phyloP scores from a whole-genome alignment of 2,329 filamentous ascomycete species.

The Penicillium sp. region DNA sequence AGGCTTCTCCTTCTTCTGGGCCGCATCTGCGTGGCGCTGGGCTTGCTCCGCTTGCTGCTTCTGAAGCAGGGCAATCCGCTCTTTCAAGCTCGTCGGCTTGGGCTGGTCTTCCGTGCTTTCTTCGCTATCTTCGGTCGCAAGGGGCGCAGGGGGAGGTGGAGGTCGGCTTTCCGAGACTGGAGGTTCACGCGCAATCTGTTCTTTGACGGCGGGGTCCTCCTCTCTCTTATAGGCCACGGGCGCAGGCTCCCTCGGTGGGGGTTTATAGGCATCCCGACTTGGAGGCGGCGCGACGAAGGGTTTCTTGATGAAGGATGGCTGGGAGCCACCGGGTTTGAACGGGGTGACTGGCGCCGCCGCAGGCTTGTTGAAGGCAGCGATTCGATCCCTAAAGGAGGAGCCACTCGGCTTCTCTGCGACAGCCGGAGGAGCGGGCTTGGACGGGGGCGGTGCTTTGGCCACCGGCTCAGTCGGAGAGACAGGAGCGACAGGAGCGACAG shows the following conservation, averaged over 20 bases:
- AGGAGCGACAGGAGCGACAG: constrained; percentile 29
- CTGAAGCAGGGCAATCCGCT: constrained; percentile 90
- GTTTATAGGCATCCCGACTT: constrained; percentile 86
- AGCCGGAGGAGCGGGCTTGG: constrained; percentile 65
- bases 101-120: constrained; percentile 73
- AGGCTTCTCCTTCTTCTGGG: constrained; percentile 82
- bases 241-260: constrained; percentile 70
- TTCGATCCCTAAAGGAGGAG: constrained; percentile 89
- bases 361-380: constrained; percentile 94
- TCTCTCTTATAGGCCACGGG: constrained; percentile 82
- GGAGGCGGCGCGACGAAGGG: constrained; percentile 95
- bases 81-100: constrained; percentile 90
- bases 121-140: constrained; percentile 49
- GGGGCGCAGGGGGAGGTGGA: constrained; percentile 24
- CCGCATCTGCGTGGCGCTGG: constrained; percentile 74
- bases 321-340: constrained; percentile 72
- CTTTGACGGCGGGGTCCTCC: constrained; percentile 67
- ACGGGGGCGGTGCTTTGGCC: constrained; percentile 41
- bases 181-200: constrained; percentile 36
- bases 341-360: constrained; percentile 84
- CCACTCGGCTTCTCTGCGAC: constrained; percentile 71
- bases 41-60: constrained; percentile 92
- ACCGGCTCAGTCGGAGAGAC: constrained; percentile 30
- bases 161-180: constrained; percentile 35
- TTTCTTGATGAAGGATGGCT: constrained; percentile 84